These are phyloP conservation scores for Paramecium sonneborni DNA, from an alignment of 73 alveolate species.

Conservation along the genomic window DNA sequence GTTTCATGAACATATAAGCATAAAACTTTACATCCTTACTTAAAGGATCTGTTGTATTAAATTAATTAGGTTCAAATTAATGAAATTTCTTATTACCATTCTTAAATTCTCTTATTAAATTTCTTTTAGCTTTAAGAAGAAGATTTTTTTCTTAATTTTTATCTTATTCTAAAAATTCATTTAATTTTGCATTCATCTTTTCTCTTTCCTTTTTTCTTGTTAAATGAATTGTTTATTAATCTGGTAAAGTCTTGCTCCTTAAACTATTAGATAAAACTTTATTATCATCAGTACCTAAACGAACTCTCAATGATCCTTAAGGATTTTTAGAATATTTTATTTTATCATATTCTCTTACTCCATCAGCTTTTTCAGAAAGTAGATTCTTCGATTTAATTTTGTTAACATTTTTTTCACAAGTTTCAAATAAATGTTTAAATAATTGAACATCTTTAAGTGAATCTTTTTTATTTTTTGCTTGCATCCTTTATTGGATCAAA, in stretches of 20 bases:
- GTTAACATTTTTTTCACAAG: slow-evolving; percentile 18
- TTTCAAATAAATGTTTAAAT: slow-evolving; percentile 31
- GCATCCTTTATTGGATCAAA: neutral
- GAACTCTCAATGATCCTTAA: slow-evolving; percentile 13
- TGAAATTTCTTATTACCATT: neutral
- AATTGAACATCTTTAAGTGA: slow-evolving; percentile 19
- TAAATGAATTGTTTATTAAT: neutral
- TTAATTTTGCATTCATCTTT: neutral
- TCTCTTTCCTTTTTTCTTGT: slow-evolving; percentile 10
- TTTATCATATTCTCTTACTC: slow-evolving; percentile 15
- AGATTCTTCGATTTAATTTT: slow-evolving; percentile 31
- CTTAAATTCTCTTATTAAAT: neutral
- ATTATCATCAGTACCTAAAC: neutral
- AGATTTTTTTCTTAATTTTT: neutral
- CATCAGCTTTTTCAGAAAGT: slow-evolving; percentile 38
- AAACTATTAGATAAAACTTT: neutral
- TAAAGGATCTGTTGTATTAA: neutral
- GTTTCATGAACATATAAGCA: slow-evolving; percentile 33
- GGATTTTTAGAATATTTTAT: slow-evolving; percentile 2
- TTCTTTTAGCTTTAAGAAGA: neutral
- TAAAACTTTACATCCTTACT: slow-evolving; percentile 26
- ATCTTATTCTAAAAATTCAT: neutral
- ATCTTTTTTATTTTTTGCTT: neutral
- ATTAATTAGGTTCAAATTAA: neutral
- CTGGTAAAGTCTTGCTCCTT: neutral